Base-by-base conservation (phyloP, 805 yeast species). In the Lachancea nothofagi region DNA sequence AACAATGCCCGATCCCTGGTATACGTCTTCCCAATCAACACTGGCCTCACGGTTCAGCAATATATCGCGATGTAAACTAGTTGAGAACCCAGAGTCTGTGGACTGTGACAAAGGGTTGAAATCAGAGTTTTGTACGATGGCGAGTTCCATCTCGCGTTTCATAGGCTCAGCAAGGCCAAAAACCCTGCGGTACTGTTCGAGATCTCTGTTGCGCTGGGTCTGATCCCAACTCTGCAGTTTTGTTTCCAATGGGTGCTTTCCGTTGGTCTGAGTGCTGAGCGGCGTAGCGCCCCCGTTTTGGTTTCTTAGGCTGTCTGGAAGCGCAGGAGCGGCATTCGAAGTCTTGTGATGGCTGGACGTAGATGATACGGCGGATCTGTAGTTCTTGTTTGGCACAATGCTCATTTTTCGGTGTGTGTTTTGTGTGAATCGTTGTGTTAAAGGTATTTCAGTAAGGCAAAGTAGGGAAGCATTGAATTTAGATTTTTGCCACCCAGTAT, bases 141-240 rank as follows among this genome's bases (percentile, higher is more conserved):
- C 69, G 55, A 85, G 66, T 54, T 93, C 98, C 96, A 93, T 88
- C 23, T 80, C 78, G 55, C 97, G 74, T 57, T 81, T 81, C 61
- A 90, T 83, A 7, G 98, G 97, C 55, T 85, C 97, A 8, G 93
- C 96, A 34, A 90, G 78, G 12, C 98, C 98, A 61, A 83, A 88
- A 13, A 84, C 65, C 49, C 94, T 75, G 58, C 95, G 76, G 62
- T 84, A 80, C 44, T 77, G 77, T 58, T 88, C 93, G 67, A 89
- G 54, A 53, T 78, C 78, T 48, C 80, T 67, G 22, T 77, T 77
- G 24, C 74, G 73, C 55, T 87, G 88, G 9, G 82, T 81, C 31
- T 70, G 66, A 18, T 88, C 94, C 97, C 97, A 93, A 53, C 78
- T 73, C 41, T 67, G 62, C 27, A 93, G 62, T 50, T 96, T 76